phyloP scores from a whole-genome alignment of 768 basidiomycete genomes.

The Trametes sanguinea region DNA sequence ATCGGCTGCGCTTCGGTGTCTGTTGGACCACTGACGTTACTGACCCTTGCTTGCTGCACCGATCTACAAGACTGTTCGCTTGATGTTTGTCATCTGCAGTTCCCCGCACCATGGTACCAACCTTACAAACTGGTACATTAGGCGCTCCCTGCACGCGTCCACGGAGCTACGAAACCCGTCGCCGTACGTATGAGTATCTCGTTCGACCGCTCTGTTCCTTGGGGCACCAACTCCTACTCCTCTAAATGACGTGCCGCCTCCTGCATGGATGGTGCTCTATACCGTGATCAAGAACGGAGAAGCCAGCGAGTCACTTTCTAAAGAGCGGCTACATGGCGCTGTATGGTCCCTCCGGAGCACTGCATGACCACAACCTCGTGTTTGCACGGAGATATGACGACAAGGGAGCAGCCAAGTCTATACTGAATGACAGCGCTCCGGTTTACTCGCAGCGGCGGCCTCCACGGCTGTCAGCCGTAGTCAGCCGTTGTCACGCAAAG shows the following conservation, averaged over 20 bases:
- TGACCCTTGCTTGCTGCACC: slow-evolving; percentile 1
- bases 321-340: neutral
- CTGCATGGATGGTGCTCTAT: no score
- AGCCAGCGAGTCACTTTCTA: slow-evolving; percentile 2
- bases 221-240: no score
- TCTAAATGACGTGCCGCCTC: no score
- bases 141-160: neutral
- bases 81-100: slow-evolving; percentile 7
- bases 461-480: slow-evolving; percentile 22
- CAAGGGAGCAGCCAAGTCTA: neutral
- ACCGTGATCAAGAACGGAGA: slow-evolving; percentile 11
- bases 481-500: slow-evolving; percentile 15
- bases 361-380: slow-evolving; percentile 18
- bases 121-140: slow-evolving; percentile 1
- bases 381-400: slow-evolving; percentile 15
- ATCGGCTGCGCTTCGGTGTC: neutral
- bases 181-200: neutral
- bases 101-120: neutral
- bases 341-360: neutral
- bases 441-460: slow-evolving; percentile 14
- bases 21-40: slow-evolving; percentile 4
- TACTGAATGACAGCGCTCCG: neutral
- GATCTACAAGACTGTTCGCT: slow-evolving; percentile 15
- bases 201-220: no score
- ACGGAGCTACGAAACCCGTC: neutral